Percentiles rank a stretch among this genome's conserved stretches.
These are phyloP conservation scores for Saccharomyces hybrid DNA, from an alignment of 1,139 yeast genomes.

Conservation along the genomic window DNA sequence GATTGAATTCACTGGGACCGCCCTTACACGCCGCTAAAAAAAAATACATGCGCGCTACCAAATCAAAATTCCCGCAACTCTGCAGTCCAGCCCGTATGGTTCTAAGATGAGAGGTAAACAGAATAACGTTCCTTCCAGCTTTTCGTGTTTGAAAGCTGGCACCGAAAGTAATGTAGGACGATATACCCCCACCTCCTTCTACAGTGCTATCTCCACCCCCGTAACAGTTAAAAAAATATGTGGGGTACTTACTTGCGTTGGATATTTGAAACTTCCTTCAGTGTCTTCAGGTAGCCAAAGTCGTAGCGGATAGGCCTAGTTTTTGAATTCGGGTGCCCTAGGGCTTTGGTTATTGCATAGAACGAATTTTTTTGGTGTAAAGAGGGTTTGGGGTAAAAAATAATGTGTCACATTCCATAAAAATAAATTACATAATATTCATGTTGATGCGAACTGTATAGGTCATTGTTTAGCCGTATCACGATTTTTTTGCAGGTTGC, in stretches of 20 bases:
- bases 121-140: neutral
- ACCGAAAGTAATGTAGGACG: neutral
- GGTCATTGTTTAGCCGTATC: neutral
- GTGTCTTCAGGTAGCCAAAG: neutral
- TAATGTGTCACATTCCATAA: neutral
- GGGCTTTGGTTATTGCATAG: neutral
- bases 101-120: neutral
- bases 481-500: neutral
- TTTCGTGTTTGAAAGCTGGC: neutral
- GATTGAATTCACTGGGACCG: neutral
- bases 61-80: neutral
- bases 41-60: neutral
- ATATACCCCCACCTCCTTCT: neutral
- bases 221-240: neutral
- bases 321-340: neutral
- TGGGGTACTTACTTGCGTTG: neutral
- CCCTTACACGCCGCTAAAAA: neutral
- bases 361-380: neutral
- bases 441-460: neutral
- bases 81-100: neutral
- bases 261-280: neutral
- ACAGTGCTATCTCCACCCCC: neutral
- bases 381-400: neutral
- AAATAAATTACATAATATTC: neutral
- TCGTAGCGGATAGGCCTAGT: neutral